phyloP scores from a whole-genome alignment of 2,329 filamentous ascomycete genomes.

The Colletotrichum lindemuthianum region DNA sequence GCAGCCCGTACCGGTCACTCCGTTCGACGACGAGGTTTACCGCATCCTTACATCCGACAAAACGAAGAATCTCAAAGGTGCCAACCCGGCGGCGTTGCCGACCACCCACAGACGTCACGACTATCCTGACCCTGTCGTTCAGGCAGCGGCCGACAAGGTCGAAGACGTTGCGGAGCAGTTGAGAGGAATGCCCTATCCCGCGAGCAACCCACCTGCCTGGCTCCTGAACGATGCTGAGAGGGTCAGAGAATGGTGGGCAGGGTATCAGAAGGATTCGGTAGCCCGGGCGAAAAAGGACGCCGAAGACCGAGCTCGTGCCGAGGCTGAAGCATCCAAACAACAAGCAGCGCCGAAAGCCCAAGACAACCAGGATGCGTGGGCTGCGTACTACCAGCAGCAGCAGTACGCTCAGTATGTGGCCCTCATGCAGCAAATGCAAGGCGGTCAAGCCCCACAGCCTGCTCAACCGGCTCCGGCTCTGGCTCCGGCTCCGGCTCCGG shows the following conservation, averaged over 20 bases:
- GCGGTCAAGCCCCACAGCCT: slow-evolving; percentile 43
- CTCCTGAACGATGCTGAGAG: slow-evolving; percentile 57
- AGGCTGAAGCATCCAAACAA: slow-evolving; percentile 46
- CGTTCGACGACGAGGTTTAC: slow-evolving; percentile 54
- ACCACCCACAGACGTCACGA: slow-evolving; percentile 44
- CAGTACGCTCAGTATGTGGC: slow-evolving; percentile 55
- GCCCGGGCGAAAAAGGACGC: slow-evolving; percentile 51
- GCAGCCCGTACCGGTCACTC: slow-evolving; percentile 44
- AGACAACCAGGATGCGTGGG: slow-evolving; percentile 42
- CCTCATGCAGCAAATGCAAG: slow-evolving; percentile 52
- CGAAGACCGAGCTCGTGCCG: slow-evolving; percentile 48
- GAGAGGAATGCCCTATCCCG: slow-evolving; percentile 58
- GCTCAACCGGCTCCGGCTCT: slow-evolving; percentile 34
- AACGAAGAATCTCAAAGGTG: slow-evolving; percentile 54
- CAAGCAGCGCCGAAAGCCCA: slow-evolving; percentile 37
- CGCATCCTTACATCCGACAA: slow-evolving; percentile 56
- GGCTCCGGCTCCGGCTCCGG: slow-evolving; percentile 25
- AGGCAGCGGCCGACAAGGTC: slow-evolving; percentile 54
- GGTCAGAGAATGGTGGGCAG: slow-evolving; percentile 63
- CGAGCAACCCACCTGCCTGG: slow-evolving; percentile 63
- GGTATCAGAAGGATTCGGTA: slow-evolving; percentile 54
- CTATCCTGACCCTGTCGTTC: slow-evolving; percentile 55
- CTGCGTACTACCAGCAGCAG: slow-evolving; percentile 42
- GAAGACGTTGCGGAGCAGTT: slow-evolving; percentile 55
- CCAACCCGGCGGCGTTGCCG: slow-evolving; percentile 44